Evolutionary conservation across 352 stramenopile species (phyloP).

Genomic region (Aphanomyces euteiches): DNA sequence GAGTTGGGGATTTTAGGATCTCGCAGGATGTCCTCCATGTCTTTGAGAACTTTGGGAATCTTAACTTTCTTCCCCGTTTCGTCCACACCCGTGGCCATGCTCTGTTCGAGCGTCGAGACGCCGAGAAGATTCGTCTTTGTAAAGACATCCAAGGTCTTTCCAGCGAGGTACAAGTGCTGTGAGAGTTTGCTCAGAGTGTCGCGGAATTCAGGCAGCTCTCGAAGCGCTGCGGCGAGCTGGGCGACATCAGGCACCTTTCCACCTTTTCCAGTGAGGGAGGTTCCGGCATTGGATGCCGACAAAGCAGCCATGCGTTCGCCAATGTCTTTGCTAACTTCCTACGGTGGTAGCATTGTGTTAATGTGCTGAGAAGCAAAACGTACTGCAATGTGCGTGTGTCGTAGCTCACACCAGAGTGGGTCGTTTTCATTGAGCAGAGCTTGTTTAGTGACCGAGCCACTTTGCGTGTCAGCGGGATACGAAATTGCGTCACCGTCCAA

Average conservation of each 20-base stretch:
- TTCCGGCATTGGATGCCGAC: conserved; percentile 75
- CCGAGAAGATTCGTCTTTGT: conserved; percentile 84
- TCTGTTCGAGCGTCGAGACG: conserved; percentile 93
- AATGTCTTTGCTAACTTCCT: conserved; percentile 76
- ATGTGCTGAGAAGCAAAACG: too few species aligned
- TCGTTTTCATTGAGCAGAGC: conserved; percentile 97
- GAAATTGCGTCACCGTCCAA: conserved; percentile 94
- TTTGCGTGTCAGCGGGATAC: conserved; percentile 85
- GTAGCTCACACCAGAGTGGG: conserved; percentile 94
- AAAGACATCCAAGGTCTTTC: conserved; percentile 93
- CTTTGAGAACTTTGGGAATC: conserved; percentile 69
- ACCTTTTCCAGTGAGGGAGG: conserved; percentile 60
- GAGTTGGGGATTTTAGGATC: conserved; percentile 69
- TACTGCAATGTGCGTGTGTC: conserved; percentile 94
- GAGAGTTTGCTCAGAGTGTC: conserved; percentile 93
- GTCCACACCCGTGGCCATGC: conserved; percentile 91
- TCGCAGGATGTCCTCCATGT: conserved; percentile 86
- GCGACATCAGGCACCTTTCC: conserved; percentile 81
- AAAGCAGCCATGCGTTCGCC: conserved; percentile 68
- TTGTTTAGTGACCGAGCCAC: conserved; percentile 75
- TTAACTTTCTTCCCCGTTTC: conserved; percentile 91
- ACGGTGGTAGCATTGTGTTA: not conserved
- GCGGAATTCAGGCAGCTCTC: conserved; percentile 92
- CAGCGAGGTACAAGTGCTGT: conserved; percentile 92
- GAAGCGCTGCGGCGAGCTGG: conserved; percentile 90